Conservation (phyloP, 305 asterid species). For the Fraxinus xanthoxyloides region DNA sequence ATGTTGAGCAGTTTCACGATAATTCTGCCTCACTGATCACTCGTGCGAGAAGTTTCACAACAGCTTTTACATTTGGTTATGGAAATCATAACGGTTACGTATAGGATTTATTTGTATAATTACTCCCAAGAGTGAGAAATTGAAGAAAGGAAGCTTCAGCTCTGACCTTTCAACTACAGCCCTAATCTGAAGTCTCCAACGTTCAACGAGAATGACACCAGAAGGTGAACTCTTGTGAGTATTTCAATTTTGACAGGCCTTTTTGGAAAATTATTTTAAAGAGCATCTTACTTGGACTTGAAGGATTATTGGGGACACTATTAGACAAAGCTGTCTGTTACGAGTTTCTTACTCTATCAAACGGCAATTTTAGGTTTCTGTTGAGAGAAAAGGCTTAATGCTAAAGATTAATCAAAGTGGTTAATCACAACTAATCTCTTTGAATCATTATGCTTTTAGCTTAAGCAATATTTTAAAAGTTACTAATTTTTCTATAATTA, state of each 20-base stretch:
- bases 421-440: conserved; percentile 57
- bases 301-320: conserved; percentile 86
- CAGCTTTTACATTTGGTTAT: background rate
- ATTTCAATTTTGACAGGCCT: conserved; percentile 16
- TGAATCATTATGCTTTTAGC: conserved; percentile 29
- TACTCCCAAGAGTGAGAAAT: background rate
- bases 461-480: conserved; percentile 24
- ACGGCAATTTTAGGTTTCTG: conserved; percentile 31
- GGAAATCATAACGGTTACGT: background rate
- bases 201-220: background rate
- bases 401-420: conserved; percentile 46
- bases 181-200: background rate
- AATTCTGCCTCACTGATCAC: background rate
- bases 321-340: conserved; percentile 60
- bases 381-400: conserved; percentile 33
- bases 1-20: background rate
- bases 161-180: conserved; percentile 1
- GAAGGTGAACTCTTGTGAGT: conserved; percentile 8
- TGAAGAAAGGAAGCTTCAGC: background rate
- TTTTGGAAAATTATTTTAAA: conserved; percentile 18
- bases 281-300: conserved; percentile 62
- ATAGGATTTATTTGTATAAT: background rate
- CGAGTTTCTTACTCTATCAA: conserved; percentile 30
- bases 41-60: background rate
- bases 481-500: conserved; percentile 33